Conservation (phyloP, 768 basidiomycete species). For the Lactarius hatsudake region DNA sequence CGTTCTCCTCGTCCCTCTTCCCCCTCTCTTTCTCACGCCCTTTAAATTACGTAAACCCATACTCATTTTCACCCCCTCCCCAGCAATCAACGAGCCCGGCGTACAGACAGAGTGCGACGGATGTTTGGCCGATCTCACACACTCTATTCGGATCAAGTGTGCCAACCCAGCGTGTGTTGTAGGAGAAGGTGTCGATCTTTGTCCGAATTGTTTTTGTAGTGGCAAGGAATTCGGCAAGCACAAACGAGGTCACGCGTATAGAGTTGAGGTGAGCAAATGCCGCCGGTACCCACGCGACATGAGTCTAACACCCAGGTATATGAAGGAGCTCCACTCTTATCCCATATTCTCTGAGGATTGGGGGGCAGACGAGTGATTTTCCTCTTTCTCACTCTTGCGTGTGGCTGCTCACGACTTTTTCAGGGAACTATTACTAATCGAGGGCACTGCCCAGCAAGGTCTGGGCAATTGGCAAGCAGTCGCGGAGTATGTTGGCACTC, state of each 20-base stretch:
- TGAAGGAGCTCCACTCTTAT: constrained; percentile 90
- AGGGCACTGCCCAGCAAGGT: constrained; percentile 83
- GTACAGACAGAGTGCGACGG: constrained; percentile 81
- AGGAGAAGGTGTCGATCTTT: constrained; percentile 85
- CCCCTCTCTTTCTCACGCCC: constrained; percentile 32
- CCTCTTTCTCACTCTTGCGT: neutral
- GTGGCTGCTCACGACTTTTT: constrained; percentile 11
- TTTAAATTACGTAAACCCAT: constrained; percentile 32
- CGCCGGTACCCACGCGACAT: neutral
- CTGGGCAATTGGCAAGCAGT: constrained; percentile 97
- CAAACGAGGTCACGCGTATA: constrained; percentile 83
- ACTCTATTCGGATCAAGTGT: constrained; percentile 96
- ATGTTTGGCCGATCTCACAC: constrained; percentile 86
- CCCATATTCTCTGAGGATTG: constrained; percentile 94
- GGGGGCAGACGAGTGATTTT: constrained; percentile 92
- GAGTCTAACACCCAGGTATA: constrained; percentile 17
- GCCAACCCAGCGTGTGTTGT: constrained; percentile 76
- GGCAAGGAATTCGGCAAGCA: constrained; percentile 89
- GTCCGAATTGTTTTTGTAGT: constrained; percentile 87
- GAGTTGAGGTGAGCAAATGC: constrained; percentile 68
- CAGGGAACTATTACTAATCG: constrained; percentile 86
- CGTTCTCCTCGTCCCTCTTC: constrained; percentile 23
- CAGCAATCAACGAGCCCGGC: constrained; percentile 79
- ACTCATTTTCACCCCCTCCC: constrained; percentile 1
- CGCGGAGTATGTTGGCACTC: constrained; percentile 90